Evolutionary conservation across 108 stramenopile species (phyloP).

Genomic region (Discostella stelligeroides): DNA sequence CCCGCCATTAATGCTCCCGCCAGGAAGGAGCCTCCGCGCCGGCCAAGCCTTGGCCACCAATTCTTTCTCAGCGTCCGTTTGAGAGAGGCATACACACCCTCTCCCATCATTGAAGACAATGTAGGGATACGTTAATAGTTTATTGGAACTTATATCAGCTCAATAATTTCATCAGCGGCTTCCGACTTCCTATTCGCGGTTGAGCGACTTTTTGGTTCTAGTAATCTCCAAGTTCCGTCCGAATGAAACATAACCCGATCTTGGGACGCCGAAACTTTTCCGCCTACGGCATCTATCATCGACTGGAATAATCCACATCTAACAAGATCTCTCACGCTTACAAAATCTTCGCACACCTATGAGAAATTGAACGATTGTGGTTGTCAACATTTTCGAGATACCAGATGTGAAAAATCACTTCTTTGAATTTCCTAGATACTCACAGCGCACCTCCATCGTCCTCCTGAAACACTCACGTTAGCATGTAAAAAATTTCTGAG

Average conservation of each 20-base stretch:
- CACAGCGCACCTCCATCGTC: constrained; percentile 71
- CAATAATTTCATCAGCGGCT: constrained; percentile 1
- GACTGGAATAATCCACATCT: constrained; percentile 45
- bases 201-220: constrained; percentile 35
- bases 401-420: background rate
- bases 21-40: no score
- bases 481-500: constrained; percentile 56
- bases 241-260: constrained; percentile 44
- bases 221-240: constrained; percentile 54
- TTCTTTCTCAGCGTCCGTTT: no score
- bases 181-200: background rate
- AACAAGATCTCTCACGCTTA: constrained; percentile 48
- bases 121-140: background rate
- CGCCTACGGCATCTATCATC: constrained; percentile 35
- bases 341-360: constrained; percentile 42
- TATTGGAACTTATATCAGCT: constrained; percentile 5
- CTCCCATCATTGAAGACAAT: no score
- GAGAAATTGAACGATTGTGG: no score
- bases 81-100: no score
- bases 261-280: constrained; percentile 22
- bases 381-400: background rate
- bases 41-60: no score
- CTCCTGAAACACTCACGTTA: constrained; percentile 59
- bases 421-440: background rate
- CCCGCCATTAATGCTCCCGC: no score